Base-by-base conservation (phyloP, 371 early-diverging fungal genomes). In the Mucor sp. region DNA sequence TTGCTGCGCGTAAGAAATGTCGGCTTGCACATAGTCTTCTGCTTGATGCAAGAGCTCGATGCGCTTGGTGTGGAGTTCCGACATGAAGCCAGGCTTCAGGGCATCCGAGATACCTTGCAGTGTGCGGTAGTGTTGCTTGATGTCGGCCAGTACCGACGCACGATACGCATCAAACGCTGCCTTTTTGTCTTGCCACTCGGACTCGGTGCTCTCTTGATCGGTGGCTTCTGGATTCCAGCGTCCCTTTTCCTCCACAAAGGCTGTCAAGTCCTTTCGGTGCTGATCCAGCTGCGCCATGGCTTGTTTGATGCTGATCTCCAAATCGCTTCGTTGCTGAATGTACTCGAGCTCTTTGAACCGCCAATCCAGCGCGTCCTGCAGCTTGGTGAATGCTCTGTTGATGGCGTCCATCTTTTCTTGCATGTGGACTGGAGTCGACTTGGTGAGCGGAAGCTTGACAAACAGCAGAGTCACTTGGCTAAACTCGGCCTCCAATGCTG, bases 1-100 rank as follows among this genome's bases (percentile, higher is more conserved):
- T 0, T 68, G 58, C 1, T 65, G 64, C 3, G 77, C 79, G 60
- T 67, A 78, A 2, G 21, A 50, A 7, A 75, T 58, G 35, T 68
- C 72, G 7, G 68, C 68, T 5, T 67, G 30, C 11, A 76, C 21
- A 60, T 68, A 60, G 17, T 33, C 23, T 23, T 73, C 72, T 1
- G 64, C 58, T 39, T 77, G 60, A 0, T 50, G 27, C 14, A 77
- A 37, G 8, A 58, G 66, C 47, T 76, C 70, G 1, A 72, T 65
- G 27, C 71, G 68, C 28, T 77, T 77, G 6, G 39, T 28, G 59
- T 72, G 73, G 6, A 72, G 23, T 59, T 75, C 76, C 15, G 70
- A 70, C 55, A 75, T 67, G 47, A 72, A 72, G 2, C 72, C 65
- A 17, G 74, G 74, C 17, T 65, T 71, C 17, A 63, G 30, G 9